A percentile compares a stretch with the other conserved stretches of the same genome.
Conservation (phyloP, 305 asterid species). For the Fraxinus sp. region DNA sequence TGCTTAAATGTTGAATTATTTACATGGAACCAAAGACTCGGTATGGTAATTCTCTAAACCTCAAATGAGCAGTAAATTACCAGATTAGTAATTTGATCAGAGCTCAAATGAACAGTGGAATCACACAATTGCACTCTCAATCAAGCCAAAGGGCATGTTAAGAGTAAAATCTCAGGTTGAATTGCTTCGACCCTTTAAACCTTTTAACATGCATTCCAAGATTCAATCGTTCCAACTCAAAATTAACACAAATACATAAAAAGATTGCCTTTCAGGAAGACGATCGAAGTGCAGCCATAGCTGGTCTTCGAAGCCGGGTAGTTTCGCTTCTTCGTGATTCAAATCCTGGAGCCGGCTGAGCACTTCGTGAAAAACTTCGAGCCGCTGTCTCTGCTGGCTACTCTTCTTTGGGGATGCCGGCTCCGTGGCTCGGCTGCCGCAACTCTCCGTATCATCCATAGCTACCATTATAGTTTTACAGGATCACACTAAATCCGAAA, state of each 20-base stretch:
- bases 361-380: constrained; percentile 42
- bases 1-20: not conserved
- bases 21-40: not conserved
- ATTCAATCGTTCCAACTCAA: not conserved
- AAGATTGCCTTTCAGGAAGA: constrained; percentile 33
- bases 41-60: not conserved
- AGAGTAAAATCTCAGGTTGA: not conserved
- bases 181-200: not conserved
- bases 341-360: constrained; percentile 41
- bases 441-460: constrained; percentile 51
- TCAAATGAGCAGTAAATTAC: not conserved
- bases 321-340: constrained; percentile 40
- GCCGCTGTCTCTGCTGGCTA: constrained; percentile 33
- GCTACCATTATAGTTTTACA: constrained; percentile 27
- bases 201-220: not conserved
- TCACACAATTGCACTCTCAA: not conserved
- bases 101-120: not conserved
- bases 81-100: not conserved
- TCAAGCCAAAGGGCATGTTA: not conserved
- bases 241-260: not conserved
- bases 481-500: not conserved
- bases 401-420: constrained; percentile 38
- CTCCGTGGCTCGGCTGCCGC: constrained; percentile 50
- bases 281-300: constrained; percentile 55
- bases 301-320: constrained; percentile 52